These are phyloP conservation scores for Yamadazyma phyllophila DNA, from an alignment of 805 yeast genomes.

Conservation along the genomic window DNA sequence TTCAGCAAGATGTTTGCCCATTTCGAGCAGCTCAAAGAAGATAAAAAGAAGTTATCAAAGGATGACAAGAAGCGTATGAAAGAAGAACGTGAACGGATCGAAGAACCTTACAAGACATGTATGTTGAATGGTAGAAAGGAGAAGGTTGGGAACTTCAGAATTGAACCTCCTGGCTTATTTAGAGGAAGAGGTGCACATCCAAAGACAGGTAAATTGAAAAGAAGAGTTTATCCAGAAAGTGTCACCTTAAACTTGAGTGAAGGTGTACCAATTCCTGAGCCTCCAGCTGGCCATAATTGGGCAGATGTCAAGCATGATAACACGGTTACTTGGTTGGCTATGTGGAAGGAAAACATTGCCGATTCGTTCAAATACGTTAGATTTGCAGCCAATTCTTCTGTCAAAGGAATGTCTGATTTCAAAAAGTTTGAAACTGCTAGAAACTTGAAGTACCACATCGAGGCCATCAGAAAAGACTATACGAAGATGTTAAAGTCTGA, in stretches of 20 bases:
- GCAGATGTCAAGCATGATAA: constrained; percentile 86
- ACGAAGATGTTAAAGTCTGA: constrained; percentile 64
- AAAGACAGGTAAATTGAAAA: constrained; percentile 86
- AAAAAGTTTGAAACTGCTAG: constrained; percentile 94
- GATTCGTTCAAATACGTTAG: constrained; percentile 84
- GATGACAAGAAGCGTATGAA: constrained; percentile 77
- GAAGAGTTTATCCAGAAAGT: constrained; percentile 85
- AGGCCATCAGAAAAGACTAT: constrained; percentile 72
- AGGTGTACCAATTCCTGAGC: constrained; percentile 68
- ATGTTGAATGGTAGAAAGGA: constrained; percentile 82
- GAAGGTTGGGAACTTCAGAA: constrained; percentile 88
- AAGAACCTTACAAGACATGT: constrained; percentile 81
- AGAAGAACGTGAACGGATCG: constrained; percentile 68
- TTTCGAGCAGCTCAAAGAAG: constrained; percentile 67
- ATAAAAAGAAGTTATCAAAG: constrained; percentile 62
- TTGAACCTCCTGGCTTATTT: constrained; percentile 95
- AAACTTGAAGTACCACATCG: constrained; percentile 71
- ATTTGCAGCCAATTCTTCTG: constrained; percentile 84
- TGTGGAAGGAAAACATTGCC: constrained; percentile 93
- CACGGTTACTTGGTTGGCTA: constrained; percentile 92
- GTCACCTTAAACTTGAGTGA: constrained; percentile 78
- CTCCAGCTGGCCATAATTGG: constrained; percentile 90
- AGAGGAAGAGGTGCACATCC: constrained; percentile 98
- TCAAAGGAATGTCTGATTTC: constrained; percentile 87
- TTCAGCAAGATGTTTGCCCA: constrained; percentile 70